These are phyloP conservation scores for Pyracantha coccinea DNA, from an alignment of 331 rosid genomes.

Conservation along the genomic window DNA sequence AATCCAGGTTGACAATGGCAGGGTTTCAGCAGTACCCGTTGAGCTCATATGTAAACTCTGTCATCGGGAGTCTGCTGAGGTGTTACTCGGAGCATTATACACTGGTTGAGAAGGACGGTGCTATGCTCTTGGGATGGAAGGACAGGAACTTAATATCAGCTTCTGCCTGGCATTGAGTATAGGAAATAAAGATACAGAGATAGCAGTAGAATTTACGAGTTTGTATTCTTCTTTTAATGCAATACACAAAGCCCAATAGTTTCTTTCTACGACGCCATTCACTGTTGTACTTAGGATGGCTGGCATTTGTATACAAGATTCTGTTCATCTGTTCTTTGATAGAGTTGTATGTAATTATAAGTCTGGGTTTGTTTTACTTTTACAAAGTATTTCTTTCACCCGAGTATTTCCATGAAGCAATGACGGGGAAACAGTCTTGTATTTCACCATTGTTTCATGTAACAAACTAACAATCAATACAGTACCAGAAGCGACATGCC, in stretches of 20 bases:
- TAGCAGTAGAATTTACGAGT: conserved; percentile 16
- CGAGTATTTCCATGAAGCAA: too few species aligned
- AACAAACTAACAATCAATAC: too few species aligned
- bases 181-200: conserved; percentile 7
- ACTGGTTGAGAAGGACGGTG: conserved; percentile 77
- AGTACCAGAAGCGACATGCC: too few species aligned
- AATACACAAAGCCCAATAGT: not conserved
- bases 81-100: conserved; percentile 82
- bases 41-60: conserved; percentile 83
- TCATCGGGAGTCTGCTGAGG: conserved; percentile 55
- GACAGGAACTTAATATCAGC: conserved; percentile 81
- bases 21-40: conserved; percentile 73
- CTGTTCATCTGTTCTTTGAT: not conserved
- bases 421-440: too few species aligned
- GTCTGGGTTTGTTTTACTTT: not conserved
- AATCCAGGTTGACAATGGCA: conserved; percentile 89
- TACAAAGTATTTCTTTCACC: too few species aligned
- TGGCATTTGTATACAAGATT: not conserved
- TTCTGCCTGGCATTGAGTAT: conserved; percentile 78
- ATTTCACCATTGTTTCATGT: too few species aligned
- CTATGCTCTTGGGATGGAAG: conserved; percentile 93
- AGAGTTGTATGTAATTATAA: not conserved
- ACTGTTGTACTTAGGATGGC: not conserved
- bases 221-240: not conserved
- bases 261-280: not conserved